Base-by-base conservation (phyloP, 1,284 basidiomycete genomes). In the Melampsora americana region DNA sequence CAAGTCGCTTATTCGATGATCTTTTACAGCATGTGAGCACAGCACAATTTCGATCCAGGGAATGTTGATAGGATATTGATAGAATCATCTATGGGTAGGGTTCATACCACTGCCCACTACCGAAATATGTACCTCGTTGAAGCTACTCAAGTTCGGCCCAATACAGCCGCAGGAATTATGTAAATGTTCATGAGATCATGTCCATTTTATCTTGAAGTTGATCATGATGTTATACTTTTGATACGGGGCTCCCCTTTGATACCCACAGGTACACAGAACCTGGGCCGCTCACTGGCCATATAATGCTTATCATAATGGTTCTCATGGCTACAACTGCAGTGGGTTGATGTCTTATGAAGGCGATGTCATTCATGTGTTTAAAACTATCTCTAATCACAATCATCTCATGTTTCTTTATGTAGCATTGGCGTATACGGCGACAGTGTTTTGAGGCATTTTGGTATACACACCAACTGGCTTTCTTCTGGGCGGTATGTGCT, bases 371-470 rank as follows among this genome's bases (percentile, higher is more conserved):
- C 9, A 28, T 4, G 53, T 56, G 53, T 5, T 56, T 14, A 0
- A 56, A 14, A 28, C 23, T 56, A 14, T 28, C 28, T 56, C 53
- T 28, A 23, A 56, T 56, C 53, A 23, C 23, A 56, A 56, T 9
- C 30, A 62, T 69, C 60, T 32, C 26, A 46, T 42, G 16, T 11
- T 56, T n/a, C 7, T 56, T 56, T 23, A 23, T 56, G 35, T 91
- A 92, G 4, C 90, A 92, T 83, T 85, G 87, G 80, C 92, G 90
- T 83, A 88, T 95, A 78, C 89, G 92, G 79, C 83, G 87, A 78
- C 91, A 93, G 83, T 91, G 89, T 84, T 94, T 93, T 83, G 92
- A 95, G 83, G 91, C 88, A 0, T 95, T 95, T 85, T 94, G 92
- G 92, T 93, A 92, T 83, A 93, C 92, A 28, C 92, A 93, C 79